phyloP scores from a whole-genome alignment of 2,329 filamentous ascomycete genomes.

The Gyromitra esculenta region DNA sequence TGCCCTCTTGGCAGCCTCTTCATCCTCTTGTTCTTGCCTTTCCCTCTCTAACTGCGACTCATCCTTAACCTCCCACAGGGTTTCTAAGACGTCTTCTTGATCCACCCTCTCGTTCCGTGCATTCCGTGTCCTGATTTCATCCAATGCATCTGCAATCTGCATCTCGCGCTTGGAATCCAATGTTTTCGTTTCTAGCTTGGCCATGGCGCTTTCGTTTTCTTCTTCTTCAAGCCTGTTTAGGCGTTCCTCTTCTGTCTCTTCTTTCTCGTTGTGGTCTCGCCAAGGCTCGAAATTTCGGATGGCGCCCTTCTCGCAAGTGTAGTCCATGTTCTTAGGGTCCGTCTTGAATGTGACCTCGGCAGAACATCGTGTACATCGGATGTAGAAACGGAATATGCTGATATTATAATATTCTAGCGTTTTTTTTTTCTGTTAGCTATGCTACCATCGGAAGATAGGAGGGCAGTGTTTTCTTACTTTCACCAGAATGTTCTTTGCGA shows the following conservation, averaged over 20 bases:
- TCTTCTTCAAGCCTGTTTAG: conserved; percentile 82
- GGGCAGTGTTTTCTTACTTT: conserved; percentile 63
- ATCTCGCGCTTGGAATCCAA: conserved; percentile 93
- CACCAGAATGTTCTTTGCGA: conserved; percentile 88
- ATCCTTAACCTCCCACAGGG: conserved; percentile 67
- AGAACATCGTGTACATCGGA: conserved; percentile 84
- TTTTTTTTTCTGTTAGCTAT: conserved; percentile 23
- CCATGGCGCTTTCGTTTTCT: conserved; percentile 89
- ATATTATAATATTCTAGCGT: conserved; percentile 77
- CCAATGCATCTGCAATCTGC: conserved; percentile 93
- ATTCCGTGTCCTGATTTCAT: conserved; percentile 92
- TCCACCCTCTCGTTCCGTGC: conserved; percentile 79
- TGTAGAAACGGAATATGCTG: conserved; percentile 88
- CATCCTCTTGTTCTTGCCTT: conserved; percentile 80
- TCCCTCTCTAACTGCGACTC: conserved; percentile 68
- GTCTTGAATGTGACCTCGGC: conserved; percentile 92
- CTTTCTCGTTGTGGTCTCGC: conserved; percentile 72
- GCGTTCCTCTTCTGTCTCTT: conserved; percentile 87
- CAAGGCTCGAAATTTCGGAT: conserved; percentile 94
- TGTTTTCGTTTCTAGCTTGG: conserved; percentile 92
- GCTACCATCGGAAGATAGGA: conserved; percentile 1
- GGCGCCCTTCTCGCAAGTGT: conserved; percentile 80
- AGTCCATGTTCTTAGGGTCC: conserved; percentile 95
- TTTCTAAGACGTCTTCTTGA: conserved; percentile 69
- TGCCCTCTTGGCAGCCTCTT: conserved; percentile 79